A percentile compares a stretch with the other conserved stretches of the same genome.
phyloP scores from a whole-genome alignment of 192 early-diverging fungal species.

The Allomyces macrogynus region DNA sequence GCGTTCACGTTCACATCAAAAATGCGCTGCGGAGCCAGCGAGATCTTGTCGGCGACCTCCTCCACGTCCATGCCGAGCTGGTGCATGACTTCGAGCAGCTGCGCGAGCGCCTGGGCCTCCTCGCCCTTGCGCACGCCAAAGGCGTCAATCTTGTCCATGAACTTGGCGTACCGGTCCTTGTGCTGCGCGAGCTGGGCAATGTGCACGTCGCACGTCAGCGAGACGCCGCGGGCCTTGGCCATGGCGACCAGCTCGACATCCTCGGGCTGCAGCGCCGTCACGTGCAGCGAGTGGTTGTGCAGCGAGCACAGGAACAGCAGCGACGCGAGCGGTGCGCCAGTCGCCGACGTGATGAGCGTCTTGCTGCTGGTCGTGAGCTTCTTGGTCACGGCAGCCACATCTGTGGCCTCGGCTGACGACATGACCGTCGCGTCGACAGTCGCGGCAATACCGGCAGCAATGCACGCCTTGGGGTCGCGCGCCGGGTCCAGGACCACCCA shows the following conservation, averaged over 20 bases:
- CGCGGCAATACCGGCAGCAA: slow-evolving; percentile 40
- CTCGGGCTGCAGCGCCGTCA: slow-evolving; percentile 60
- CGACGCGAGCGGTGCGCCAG: slow-evolving; percentile 67
- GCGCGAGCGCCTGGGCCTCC: background rate
- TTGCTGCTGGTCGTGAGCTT: slow-evolving; percentile 42
- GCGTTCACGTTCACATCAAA: background rate
- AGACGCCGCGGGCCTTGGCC: slow-evolving; percentile 63
- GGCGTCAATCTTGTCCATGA: slow-evolving; percentile 68
- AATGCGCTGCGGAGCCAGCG: slow-evolving; percentile 5
- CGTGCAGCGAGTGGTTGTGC: slow-evolving; percentile 65
- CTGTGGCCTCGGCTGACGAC: slow-evolving; percentile 27
- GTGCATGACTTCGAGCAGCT: background rate
- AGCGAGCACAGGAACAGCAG: slow-evolving; percentile 71
- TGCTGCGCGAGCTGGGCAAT: background rate
- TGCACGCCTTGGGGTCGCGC: slow-evolving; percentile 17
- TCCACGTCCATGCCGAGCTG: background rate
- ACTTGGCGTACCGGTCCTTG: background rate
- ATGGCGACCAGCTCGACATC: slow-evolving; percentile 73
- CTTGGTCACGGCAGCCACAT: slow-evolving; percentile 41
- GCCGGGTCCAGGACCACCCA: slow-evolving; percentile 21
- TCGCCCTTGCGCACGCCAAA: slow-evolving; percentile 47
- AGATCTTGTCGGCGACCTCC: slow-evolving; percentile 26
- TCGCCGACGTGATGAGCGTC: slow-evolving; percentile 66
- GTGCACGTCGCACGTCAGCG: slow-evolving; percentile 82
- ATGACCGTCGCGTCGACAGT: slow-evolving; percentile 46